These are phyloP conservation scores for Paxillus involutus DNA, from an alignment of 768 basidiomycete species.

Conservation along the genomic window DNA sequence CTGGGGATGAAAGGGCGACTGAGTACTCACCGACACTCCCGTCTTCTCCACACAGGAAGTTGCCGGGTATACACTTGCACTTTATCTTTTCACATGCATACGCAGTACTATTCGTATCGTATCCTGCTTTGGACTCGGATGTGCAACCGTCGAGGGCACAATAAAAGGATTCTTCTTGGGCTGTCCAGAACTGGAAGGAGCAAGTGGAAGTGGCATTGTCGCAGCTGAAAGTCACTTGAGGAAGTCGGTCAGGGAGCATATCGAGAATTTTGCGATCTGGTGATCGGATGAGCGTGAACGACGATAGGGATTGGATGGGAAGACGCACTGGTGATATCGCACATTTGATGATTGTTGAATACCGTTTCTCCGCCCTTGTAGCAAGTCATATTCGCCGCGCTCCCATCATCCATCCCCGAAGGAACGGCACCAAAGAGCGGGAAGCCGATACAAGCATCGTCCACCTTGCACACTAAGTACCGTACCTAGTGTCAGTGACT, in stretches of 20 bases:
- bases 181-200: slow-evolving; percentile 98
- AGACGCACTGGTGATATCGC: slow-evolving; percentile 91
- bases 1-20: slow-evolving; percentile 28
- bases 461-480: slow-evolving; percentile 78
- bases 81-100: slow-evolving; percentile 84
- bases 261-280: slow-evolving; percentile 94
- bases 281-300: neutral
- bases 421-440: slow-evolving; percentile 52
- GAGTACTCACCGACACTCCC: slow-evolving; percentile 74
- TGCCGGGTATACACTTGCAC: slow-evolving; percentile 90
- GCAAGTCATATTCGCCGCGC: slow-evolving; percentile 77
- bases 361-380: slow-evolving; percentile 92
- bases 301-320: neutral
- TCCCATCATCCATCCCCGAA: slow-evolving; percentile 39
- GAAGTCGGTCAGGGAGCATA: slow-evolving; percentile 83
- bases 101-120: slow-evolving; percentile 67
- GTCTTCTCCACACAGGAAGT: slow-evolving; percentile 94
- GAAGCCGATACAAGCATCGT: slow-evolving; percentile 79
- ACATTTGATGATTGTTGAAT: slow-evolving; percentile 97
- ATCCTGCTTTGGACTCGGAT: slow-evolving; percentile 46
- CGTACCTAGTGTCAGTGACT: neutral
- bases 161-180: slow-evolving; percentile 92
- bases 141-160: slow-evolving; percentile 79
- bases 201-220: slow-evolving; percentile 63
- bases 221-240: slow-evolving; percentile 97